phyloP scores from a whole-genome alignment of 2,329 filamentous ascomycete species.

The Calonectria montana region DNA sequence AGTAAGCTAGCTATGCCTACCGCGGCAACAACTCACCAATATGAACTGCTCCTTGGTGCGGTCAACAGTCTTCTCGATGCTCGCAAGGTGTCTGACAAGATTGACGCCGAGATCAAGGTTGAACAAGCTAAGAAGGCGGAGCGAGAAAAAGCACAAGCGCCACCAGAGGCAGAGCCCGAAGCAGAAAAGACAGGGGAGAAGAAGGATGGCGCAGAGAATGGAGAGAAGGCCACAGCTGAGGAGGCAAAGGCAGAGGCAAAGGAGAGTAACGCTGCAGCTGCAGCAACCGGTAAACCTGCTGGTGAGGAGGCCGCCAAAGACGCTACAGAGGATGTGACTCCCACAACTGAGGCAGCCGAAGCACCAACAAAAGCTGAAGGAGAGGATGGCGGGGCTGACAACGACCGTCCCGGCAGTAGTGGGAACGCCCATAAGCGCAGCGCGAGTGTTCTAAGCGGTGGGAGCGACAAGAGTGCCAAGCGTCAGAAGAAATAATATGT shows the following conservation, averaged over 20 bases:
- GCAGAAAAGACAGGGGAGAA: conserved; percentile 34
- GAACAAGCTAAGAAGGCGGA: conserved; percentile 68
- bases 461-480: conserved; percentile 73
- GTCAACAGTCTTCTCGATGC: conserved; percentile 78
- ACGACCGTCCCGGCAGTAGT: conserved; percentile 52
- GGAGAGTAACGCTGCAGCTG: conserved; percentile 33
- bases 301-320: conserved; percentile 36
- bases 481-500: conserved; percentile 62
- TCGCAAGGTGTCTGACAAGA: conserved; percentile 79
- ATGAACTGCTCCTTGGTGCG: conserved; percentile 75
- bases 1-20: conserved; percentile 80
- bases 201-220: conserved; percentile 23
- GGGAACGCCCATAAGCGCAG: conserved; percentile 76
- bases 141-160: conserved; percentile 54
- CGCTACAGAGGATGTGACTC: conserved; percentile 15
- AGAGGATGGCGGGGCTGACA: conserved; percentile 42
- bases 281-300: conserved; percentile 17
- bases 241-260: conserved; percentile 31
- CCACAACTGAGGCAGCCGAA: conserved; percentile 18
- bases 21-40: conserved; percentile 75
- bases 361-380: conserved; percentile 28
- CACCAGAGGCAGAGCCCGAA: conserved; percentile 22
- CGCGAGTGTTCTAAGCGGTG: conserved; percentile 80
- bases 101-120: conserved; percentile 76
- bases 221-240: conserved; percentile 21